A percentile compares a stretch with the other conserved stretches of the same genome.
Conservation (phyloP, 306 rosid species). For the Dryas drummondii region DNA sequence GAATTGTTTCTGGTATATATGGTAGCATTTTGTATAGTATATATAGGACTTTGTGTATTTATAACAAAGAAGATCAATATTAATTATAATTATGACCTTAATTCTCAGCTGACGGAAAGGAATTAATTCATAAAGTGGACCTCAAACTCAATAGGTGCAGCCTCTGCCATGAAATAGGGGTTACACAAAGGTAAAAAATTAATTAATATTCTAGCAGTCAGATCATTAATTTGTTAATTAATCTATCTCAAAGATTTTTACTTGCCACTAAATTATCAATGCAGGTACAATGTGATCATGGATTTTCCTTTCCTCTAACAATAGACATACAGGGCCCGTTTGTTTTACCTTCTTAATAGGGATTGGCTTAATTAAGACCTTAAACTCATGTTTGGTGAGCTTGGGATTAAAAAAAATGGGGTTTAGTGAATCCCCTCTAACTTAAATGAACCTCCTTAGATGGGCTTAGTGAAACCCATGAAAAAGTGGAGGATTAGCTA, state of each 20-base stretch:
- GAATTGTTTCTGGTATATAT: conserved; percentile 63
- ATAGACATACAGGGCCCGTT: conserved; percentile 56
- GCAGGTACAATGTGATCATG: conserved; percentile 66
- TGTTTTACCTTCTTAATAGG: too few species aligned
- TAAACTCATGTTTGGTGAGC: too few species aligned
- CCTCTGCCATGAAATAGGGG: conserved; percentile 64
- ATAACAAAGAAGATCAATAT: neutral
- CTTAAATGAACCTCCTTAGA: too few species aligned
- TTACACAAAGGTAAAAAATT: conserved; percentile 51
- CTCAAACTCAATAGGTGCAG: conserved; percentile 48
- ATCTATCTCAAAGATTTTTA: neutral
- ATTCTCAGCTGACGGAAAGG: conserved; percentile 61
- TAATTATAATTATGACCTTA: too few species aligned
- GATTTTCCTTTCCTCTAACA: conserved; percentile 68
- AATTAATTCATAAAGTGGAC: conserved; percentile 56
- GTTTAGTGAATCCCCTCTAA: too few species aligned
- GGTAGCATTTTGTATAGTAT: neutral
- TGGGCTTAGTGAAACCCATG: too few species aligned
- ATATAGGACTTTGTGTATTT: neutral
- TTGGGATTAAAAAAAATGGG: too few species aligned
- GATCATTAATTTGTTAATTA: neutral
- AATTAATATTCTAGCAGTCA: neutral
- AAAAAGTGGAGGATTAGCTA: too few species aligned
- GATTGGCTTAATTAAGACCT: too few species aligned
- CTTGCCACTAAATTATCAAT: neutral